These are phyloP conservation scores for Aspergillus incahuasiensis DNA, from an alignment of 495 filamentous ascomycete species.

Conservation along the genomic window DNA sequence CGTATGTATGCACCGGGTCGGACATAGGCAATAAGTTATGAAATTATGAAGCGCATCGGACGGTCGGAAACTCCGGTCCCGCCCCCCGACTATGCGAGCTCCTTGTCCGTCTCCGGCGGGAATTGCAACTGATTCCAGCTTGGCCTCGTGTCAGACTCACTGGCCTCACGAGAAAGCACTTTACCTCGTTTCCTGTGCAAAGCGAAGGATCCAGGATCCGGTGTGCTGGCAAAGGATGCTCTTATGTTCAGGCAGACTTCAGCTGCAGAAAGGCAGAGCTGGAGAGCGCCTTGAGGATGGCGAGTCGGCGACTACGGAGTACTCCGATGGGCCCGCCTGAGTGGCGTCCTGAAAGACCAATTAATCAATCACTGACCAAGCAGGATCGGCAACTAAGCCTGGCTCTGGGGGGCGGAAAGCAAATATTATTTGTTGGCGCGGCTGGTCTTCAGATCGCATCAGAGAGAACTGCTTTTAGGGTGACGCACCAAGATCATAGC, in stretches of 20 bases:
- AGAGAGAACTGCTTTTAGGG: constrained; percentile 7
- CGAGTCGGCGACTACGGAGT: too few relatives aligned
- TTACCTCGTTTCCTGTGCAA: not conserved
- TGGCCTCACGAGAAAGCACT: not conserved
- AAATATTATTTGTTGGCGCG: not conserved
- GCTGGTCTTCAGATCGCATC: not conserved
- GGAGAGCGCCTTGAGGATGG: not conserved
- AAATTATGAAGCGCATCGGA: constrained; percentile 10
- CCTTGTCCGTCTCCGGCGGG: not conserved
- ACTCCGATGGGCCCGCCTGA: too few relatives aligned
- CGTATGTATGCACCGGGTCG: not conserved
- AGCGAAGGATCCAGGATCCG: not conserved
- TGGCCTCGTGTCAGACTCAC: not conserved
- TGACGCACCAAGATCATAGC: constrained; percentile 7
- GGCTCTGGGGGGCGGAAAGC: not conserved
- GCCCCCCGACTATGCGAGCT: not conserved
- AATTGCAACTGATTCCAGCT: not conserved
- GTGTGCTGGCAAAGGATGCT: not conserved
- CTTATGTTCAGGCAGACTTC: not conserved
- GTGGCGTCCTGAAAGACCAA: not conserved
- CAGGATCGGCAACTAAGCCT: constrained; percentile 8
- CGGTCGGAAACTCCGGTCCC: constrained; percentile 4
- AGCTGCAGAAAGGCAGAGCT: not conserved
- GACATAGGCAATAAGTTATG: not conserved
- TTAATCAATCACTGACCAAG: not conserved